Evolutionary conservation across 108 stramenopile genomes (phyloP).

Genomic region (Chaetoceros muelleri): DNA sequence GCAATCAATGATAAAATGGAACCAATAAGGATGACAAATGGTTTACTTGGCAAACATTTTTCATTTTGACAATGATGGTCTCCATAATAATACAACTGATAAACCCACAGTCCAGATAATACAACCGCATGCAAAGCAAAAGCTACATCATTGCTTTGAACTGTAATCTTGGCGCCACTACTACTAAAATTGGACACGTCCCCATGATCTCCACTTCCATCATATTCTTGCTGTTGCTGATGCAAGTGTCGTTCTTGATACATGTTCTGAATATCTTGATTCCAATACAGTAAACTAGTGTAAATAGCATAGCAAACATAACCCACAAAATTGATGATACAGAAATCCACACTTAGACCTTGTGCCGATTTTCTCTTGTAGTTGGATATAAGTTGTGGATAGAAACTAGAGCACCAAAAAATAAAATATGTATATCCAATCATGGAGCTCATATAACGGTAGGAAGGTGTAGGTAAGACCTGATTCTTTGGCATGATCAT

Average conservation of each 20-base stretch:
- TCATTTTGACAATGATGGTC: constrained; percentile 2
- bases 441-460: constrained; percentile 26
- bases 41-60: not conserved
- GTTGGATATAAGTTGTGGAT: constrained; percentile 84
- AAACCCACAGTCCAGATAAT: constrained; percentile 52
- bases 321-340: constrained; percentile 55
- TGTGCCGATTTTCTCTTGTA: constrained; percentile 39
- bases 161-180: constrained; percentile 24
- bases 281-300: constrained; percentile 43
- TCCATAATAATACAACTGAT: constrained; percentile 70
- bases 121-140: constrained; percentile 88
- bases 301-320: constrained; percentile 63
- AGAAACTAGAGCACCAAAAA: constrained; percentile 70
- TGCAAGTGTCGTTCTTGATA: constrained; percentile 44
- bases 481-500: constrained; percentile 35
- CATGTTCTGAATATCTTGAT: constrained; percentile 22
- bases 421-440: constrained; percentile 66
- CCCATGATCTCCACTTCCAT: too few species aligned
- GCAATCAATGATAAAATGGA: not conserved
- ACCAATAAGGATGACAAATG: not conserved
- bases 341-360: constrained; percentile 59
- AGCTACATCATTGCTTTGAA: constrained; percentile 86
- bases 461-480: constrained; percentile 32
- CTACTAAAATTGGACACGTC: too few species aligned
- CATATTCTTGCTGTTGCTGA: too few species aligned